Evolutionary conservation across 495 filamentous ascomycete species (phyloP).

Genomic region (Pseudomonodictys pantanalensis): DNA sequence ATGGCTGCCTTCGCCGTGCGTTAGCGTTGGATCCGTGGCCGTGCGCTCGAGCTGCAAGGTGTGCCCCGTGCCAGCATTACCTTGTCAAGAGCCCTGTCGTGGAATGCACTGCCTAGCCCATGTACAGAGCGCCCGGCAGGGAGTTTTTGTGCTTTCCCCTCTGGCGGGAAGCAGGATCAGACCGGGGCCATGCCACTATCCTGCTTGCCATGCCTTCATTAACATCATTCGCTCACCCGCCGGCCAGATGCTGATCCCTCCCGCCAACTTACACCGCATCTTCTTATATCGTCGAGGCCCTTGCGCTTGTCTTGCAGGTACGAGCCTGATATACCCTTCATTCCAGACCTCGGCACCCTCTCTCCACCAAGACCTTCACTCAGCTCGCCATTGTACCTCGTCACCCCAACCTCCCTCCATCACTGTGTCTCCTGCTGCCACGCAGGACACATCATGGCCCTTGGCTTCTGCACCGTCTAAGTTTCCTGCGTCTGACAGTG

Average conservation of each 20-base stretch:
- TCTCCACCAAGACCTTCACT: not conserved
- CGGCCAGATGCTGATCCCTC: slow-evolving; percentile 24
- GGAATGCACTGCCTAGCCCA: slow-evolving; percentile 3
- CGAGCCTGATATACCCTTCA: slow-evolving; percentile 26
- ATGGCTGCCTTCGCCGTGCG: slow-evolving; percentile 14
- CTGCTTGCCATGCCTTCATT: slow-evolving; percentile 5
- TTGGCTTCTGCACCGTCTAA: slow-evolving; percentile 2
- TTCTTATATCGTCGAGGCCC: slow-evolving; percentile 26
- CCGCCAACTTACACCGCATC: slow-evolving; percentile 15
- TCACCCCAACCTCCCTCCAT: not conserved
- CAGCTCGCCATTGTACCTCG: not conserved
- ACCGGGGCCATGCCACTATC: slow-evolving; percentile 14
- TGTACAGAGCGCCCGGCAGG: not conserved
- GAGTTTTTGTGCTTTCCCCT: slow-evolving; percentile 4
- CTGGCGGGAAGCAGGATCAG: slow-evolving; percentile 16
- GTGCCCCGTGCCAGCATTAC: slow-evolving; percentile 16
- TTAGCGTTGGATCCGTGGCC: slow-evolving; percentile 19
- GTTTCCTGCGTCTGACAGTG: not conserved
- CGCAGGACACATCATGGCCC: not conserved
- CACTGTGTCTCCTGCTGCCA: not conserved
- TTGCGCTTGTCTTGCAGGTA: slow-evolving; percentile 14
- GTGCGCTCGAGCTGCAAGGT: not conserved
- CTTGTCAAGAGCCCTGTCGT: not conserved
- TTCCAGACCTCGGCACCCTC: not conserved
- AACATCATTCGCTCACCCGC: slow-evolving; percentile 26